Evolutionary conservation across 2,329 filamentous ascomycete species (phyloP).

Genomic region (Venturia effusa): DNA sequence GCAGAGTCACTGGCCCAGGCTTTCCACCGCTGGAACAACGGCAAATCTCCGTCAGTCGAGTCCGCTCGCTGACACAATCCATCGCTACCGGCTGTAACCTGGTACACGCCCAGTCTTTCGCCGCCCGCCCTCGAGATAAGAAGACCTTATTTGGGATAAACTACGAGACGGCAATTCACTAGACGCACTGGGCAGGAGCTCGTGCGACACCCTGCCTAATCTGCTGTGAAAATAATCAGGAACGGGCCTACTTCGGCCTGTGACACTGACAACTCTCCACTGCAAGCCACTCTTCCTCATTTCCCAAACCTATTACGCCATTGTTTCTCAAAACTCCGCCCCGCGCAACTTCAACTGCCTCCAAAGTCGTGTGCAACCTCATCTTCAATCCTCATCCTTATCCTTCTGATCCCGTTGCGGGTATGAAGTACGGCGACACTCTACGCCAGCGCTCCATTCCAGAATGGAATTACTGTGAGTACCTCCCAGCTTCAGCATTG

Average conservation of each 20-base stretch:
- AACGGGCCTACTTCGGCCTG: not conserved
- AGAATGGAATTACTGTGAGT: slow-evolving; percentile 66
- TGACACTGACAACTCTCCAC: not conserved
- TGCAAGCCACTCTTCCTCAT: not conserved
- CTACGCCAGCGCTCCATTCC: slow-evolving; percentile 67
- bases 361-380: not conserved
- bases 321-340: not conserved
- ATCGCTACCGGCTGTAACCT: too few species aligned
- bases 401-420: not conserved
- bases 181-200: not conserved
- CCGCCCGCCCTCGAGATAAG: too few species aligned
- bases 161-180: not conserved
- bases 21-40: too few species aligned
- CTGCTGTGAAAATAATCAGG: not conserved
- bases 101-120: too few species aligned
- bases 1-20: too few species aligned
- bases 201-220: not conserved
- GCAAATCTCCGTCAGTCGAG: not conserved
- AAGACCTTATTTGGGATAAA: too few species aligned
- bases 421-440: slow-evolving; percentile 71
- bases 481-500: not conserved
- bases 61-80: not conserved
- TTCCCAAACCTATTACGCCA: not conserved
- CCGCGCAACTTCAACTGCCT: not conserved
- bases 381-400: not conserved